Evolutionary conservation across 2,329 filamentous ascomycete species (phyloP).

Genomic region (Colletotrichum destructivum): DNA sequence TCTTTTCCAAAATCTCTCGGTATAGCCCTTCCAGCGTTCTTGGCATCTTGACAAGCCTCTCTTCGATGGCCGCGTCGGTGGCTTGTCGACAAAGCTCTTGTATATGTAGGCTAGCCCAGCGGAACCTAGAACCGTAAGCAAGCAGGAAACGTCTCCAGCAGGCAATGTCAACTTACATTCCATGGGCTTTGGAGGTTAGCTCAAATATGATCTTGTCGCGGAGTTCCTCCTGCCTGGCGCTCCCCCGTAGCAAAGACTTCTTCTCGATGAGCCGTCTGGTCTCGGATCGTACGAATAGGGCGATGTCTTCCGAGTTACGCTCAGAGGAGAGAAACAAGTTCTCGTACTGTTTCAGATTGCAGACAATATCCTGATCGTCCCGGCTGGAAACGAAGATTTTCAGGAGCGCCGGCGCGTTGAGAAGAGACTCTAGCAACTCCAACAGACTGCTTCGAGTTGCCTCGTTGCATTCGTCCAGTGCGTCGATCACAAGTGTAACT

Average conservation of each 20-base stretch:
- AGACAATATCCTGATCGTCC: slow-evolving; percentile 36
- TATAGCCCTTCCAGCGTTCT: slow-evolving; percentile 20
- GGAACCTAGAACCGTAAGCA: slow-evolving; percentile 22
- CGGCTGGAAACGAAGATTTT: slow-evolving; percentile 39
- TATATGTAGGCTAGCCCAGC: slow-evolving; percentile 32
- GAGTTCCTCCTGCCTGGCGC: slow-evolving; percentile 1
- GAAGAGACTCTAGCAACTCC: slow-evolving; percentile 18
- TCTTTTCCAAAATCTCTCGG: slow-evolving; percentile 11
- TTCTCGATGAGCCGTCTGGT: background rate
- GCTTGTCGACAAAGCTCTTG: slow-evolving; percentile 14
- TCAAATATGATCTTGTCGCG: background rate
- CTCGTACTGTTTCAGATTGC: slow-evolving; percentile 4
- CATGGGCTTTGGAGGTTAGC: background rate
- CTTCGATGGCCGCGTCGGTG: slow-evolving; percentile 18
- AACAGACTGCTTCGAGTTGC: slow-evolving; percentile 13
- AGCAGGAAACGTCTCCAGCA: background rate
- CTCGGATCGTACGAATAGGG: background rate
- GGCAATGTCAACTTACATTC: slow-evolving; percentile 2
- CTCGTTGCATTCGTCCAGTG: slow-evolving; percentile 26
- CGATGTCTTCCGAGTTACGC: slow-evolving; percentile 3
- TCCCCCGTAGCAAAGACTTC: background rate
- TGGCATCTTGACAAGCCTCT: slow-evolving; percentile 25
- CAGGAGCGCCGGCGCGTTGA: slow-evolving; percentile 16
- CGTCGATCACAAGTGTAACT: slow-evolving; percentile 32
- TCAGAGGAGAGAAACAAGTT: slow-evolving; percentile 24